Evolutionary conservation across 2,329 filamentous ascomycete genomes (phyloP).

Genomic region (Epicoccum sorghinum): DNA sequence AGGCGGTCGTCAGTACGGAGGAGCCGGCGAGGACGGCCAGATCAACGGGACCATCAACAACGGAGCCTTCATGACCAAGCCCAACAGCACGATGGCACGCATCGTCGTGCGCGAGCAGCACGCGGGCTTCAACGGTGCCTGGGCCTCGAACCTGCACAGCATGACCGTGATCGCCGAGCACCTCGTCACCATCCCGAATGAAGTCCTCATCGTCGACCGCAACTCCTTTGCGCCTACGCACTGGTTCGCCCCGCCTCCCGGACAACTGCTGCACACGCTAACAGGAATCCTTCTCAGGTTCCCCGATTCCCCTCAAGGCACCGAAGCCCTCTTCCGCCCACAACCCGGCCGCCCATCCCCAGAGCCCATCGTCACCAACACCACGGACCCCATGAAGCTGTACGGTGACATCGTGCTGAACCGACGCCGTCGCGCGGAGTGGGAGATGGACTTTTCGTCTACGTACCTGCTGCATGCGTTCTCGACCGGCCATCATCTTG

Average conservation of each 20-base stretch:
- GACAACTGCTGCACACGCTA: not conserved
- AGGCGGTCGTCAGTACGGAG: constrained; percentile 23
- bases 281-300: not conserved
- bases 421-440: constrained; percentile 13
- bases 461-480: constrained; percentile 30
- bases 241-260: constrained; percentile 2
- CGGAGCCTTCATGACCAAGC: constrained; percentile 22
- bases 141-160: constrained; percentile 21
- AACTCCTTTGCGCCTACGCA: constrained; percentile 24
- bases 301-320: not conserved
- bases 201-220: constrained; percentile 26
- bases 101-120: constrained; percentile 25
- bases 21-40: constrained; percentile 33
- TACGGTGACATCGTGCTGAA: constrained; percentile 20
- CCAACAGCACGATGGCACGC: constrained; percentile 24
- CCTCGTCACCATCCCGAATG: constrained; percentile 18
- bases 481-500: constrained; percentile 1
- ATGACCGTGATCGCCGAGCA: constrained; percentile 17
- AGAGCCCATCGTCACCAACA: not conserved
- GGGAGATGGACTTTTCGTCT: constrained; percentile 25
- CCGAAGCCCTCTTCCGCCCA: constrained; percentile 14
- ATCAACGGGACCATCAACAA: constrained; percentile 29
- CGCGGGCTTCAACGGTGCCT: constrained; percentile 22
- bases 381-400: constrained; percentile 14
- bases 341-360: constrained; percentile 11